phyloP scores from a whole-genome alignment of 106 monocot species.

The Chionographis japonica region DNA sequence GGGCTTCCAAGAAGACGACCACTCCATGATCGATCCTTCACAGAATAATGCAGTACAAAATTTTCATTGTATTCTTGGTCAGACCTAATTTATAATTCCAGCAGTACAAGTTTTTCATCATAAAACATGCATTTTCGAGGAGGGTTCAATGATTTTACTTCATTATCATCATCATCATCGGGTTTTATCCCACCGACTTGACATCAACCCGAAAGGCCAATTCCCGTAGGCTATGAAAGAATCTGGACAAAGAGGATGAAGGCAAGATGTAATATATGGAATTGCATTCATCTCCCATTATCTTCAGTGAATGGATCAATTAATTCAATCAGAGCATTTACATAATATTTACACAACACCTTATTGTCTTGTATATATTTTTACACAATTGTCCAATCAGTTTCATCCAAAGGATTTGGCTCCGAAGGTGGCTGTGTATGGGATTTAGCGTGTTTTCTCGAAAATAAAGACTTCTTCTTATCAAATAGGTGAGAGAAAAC shows the following conservation, averaged over 20 bases:
- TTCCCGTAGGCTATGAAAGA: too few species aligned
- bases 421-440: constrained; percentile 7
- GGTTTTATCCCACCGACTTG: too few species aligned
- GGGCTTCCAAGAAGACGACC: background rate
- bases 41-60: too few species aligned
- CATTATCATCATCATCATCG: too few species aligned
- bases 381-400: constrained; percentile 46
- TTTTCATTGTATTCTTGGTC: background rate
- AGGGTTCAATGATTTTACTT: too few species aligned
- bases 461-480: constrained; percentile 52
- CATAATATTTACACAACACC: background rate
- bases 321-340: background rate
- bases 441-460: constrained; percentile 42
- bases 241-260: too few species aligned
- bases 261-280: background rate
- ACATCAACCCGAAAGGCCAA: background rate
- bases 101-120: background rate
- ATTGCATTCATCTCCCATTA: background rate
- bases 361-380: background rate
- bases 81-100: background rate
- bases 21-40: background rate
- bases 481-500: constrained; percentile 59
- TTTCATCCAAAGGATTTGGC: constrained; percentile 20
- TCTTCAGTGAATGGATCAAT: constrained; percentile 1
- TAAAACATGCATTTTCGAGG: too few species aligned